phyloP scores from a whole-genome alignment of 495 filamentous ascomycete genomes.

The Usnea hakonensis region DNA sequence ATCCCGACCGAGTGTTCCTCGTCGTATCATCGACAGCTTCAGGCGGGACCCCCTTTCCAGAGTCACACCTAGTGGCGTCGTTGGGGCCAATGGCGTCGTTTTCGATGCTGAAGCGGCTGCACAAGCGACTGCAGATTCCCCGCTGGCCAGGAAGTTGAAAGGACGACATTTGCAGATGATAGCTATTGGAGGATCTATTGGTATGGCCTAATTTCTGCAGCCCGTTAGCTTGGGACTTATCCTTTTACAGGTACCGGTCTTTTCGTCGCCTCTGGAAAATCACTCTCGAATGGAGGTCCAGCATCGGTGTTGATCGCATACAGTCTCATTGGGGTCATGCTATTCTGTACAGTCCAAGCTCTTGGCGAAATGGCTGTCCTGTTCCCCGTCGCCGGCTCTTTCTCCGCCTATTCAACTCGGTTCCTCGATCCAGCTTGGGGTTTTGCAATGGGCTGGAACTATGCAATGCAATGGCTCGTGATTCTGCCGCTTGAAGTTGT shows the following conservation, averaged over 20 bases:
- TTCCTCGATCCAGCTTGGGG: slow-evolving; percentile 96
- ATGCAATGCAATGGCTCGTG: slow-evolving; percentile 88
- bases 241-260: slow-evolving; percentile 64
- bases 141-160: slow-evolving; percentile 54
- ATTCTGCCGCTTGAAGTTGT: slow-evolving; percentile 87
- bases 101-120: slow-evolving; percentile 73
- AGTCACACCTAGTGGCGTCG: slow-evolving; percentile 45
- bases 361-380: slow-evolving; percentile 87
- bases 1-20: slow-evolving; percentile 4
- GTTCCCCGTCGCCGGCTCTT: slow-evolving; percentile 88
- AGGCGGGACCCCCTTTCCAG: slow-evolving; percentile 64
- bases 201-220: slow-evolving; percentile 36
- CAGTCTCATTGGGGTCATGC: slow-evolving; percentile 73
- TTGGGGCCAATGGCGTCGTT: slow-evolving; percentile 52
- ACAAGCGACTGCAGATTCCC: slow-evolving; percentile 64
- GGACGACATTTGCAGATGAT: slow-evolving; percentile 48
- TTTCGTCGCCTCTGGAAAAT: slow-evolving; percentile 79
- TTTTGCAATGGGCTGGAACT: slow-evolving; percentile 99
- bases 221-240: slow-evolving; percentile 11
- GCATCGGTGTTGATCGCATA: slow-evolving; percentile 80
- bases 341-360: slow-evolving; percentile 87
- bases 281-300: slow-evolving; percentile 72
- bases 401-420: slow-evolving; percentile 83
- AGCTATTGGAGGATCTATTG: slow-evolving; percentile 67
- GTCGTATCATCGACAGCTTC: slow-evolving; percentile 67